A percentile compares a stretch with the other conserved stretches of the same genome.
Evolutionary conservation across 75 land plant genomes (phyloP).

Genomic region (Picea glauca): DNA sequence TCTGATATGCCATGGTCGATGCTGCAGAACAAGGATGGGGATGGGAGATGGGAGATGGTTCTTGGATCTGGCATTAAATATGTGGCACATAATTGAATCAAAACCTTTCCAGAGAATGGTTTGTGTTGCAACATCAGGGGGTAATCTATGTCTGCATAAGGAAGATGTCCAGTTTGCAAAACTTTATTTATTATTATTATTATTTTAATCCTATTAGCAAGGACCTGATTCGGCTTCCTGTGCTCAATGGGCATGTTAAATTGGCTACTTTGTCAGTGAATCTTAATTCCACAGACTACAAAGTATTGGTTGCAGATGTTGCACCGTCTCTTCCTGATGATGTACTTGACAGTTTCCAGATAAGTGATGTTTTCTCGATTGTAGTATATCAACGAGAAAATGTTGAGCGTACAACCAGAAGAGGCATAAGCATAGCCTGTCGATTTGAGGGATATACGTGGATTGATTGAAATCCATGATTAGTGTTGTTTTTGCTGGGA

Average conservation of each 20-base stretch:
- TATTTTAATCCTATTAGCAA: background rate
- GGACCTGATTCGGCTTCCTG: background rate
- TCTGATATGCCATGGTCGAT: conserved; percentile 9
- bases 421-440: too few species aligned
- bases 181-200: background rate
- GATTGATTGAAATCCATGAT: too few species aligned
- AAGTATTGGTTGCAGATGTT: background rate
- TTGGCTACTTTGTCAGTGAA: too few species aligned
- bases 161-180: background rate
- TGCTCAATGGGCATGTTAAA: too few species aligned
- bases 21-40: conserved; percentile 5
- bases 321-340: too few species aligned
- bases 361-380: too few species aligned
- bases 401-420: too few species aligned
- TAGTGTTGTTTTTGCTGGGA: too few species aligned
- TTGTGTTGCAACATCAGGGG: conserved; percentile 10
- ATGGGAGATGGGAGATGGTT: background rate
- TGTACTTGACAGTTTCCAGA: too few species aligned
- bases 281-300: background rate
- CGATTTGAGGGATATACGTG: too few species aligned
- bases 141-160: background rate
- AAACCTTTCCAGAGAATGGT: background rate
- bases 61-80: conserved; percentile 5
- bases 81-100: conserved; percentile 8
- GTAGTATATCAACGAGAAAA: too few species aligned